phyloP scores from a whole-genome alignment of 306 rosid genomes.

The Citrullus colocynthis region DNA sequence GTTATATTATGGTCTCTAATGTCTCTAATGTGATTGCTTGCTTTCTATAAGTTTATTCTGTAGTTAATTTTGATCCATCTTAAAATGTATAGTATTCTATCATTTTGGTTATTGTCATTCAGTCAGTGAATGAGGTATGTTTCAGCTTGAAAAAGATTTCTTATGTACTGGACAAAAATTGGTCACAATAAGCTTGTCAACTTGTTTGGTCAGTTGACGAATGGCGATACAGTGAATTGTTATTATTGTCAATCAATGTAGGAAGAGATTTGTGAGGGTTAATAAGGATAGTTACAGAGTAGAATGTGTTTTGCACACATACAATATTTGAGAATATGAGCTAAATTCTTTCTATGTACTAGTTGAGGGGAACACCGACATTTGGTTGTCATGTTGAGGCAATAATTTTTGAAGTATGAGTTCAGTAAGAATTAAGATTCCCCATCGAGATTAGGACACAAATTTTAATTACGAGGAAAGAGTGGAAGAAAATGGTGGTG shows the following conservation, averaged over 20 bases:
- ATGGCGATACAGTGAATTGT: neutral
- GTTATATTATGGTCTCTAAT: slow-evolving; percentile 12
- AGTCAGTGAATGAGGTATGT: neutral
- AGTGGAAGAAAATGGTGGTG: neutral
- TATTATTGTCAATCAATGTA: neutral
- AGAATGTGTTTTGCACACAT: neutral
- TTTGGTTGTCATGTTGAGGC: neutral
- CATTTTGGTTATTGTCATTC: neutral
- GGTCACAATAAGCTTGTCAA: neutral
- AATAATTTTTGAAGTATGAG: neutral
- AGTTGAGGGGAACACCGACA: neutral
- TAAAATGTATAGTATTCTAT: neutral
- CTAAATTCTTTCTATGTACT: neutral
- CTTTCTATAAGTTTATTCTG: neutral
- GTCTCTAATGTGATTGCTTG: neutral
- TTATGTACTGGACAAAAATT: neutral
- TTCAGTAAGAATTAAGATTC: neutral
- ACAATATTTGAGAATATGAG: neutral
- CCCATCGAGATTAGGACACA: neutral
- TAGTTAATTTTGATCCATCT: neutral
- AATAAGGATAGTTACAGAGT: neutral
- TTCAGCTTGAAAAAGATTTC: slow-evolving; percentile 1
- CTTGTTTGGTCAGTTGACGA: neutral
- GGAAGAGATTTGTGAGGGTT: neutral
- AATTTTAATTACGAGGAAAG: neutral